A percentile compares a stretch with the other conserved stretches of the same genome.
Evolutionary conservation across 129 eudicot species (phyloP).

Genomic region (Flaveria trinervia): DNA sequence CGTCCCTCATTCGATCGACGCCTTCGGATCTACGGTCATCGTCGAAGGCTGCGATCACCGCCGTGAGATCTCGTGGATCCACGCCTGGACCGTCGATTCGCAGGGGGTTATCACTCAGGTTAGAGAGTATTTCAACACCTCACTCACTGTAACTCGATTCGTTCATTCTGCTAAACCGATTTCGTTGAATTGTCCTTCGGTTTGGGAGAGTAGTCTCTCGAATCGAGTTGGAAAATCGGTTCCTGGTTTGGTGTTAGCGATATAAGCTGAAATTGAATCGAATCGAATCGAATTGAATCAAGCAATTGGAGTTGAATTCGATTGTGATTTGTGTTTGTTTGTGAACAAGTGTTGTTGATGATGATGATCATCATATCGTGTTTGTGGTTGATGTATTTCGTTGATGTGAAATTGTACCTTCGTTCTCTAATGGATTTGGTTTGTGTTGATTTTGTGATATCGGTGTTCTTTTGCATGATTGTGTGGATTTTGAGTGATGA

Average conservation of each 20-base stretch:
- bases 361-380: conserved; percentile 24
- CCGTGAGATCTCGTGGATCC: conserved; percentile 84
- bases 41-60: conserved; percentile 80
- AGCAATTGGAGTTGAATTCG: not conserved
- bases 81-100: conserved; percentile 86
- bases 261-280: conserved; percentile 12
- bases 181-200: conserved; percentile 59
- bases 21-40: conserved; percentile 75
- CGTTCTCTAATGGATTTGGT: conserved; percentile 19
- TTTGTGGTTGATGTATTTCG: conserved; percentile 24
- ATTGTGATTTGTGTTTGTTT: conserved; percentile 24
- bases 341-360: conserved; percentile 14
- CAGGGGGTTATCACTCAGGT: conserved; percentile 96
- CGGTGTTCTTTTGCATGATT: not conserved
- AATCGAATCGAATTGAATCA: not conserved
- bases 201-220: conserved; percentile 86
- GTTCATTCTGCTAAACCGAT: conserved; percentile 15
- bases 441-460: not conserved
- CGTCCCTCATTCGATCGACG: conserved; percentile 58
- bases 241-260: conserved; percentile 83
- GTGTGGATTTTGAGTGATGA: not conserved
- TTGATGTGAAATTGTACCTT: conserved; percentile 20
- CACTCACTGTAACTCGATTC: conserved; percentile 67
- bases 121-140: conserved; percentile 90
- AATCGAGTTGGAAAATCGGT: conserved; percentile 81